Evolutionary conservation across 345 rosid species (phyloP).

Genomic region (Salix caprea): DNA sequence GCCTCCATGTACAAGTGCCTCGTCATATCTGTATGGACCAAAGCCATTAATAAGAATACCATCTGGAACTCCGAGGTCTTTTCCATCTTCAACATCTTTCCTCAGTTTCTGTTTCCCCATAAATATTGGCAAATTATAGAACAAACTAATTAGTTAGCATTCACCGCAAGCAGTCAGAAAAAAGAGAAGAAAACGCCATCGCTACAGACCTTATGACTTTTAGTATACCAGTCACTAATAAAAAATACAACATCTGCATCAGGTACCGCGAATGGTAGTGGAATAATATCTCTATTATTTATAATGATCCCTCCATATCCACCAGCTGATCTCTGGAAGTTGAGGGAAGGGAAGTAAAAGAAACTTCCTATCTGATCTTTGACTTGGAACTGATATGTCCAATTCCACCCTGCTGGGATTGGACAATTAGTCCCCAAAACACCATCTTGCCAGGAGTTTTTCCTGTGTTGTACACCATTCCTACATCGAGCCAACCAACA

Average conservation of each 20-base stretch:
- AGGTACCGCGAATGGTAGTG: constrained; percentile 24
- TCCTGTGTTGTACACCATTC: constrained; percentile 31
- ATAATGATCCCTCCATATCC: constrained; percentile 33
- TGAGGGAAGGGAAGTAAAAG: constrained; percentile 31
- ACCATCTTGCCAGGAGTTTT: constrained; percentile 36
- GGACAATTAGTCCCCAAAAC: constrained; percentile 37
- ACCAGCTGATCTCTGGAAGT: constrained; percentile 33
- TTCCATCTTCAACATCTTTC: constrained; percentile 57
- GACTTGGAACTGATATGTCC: constrained; percentile 34
- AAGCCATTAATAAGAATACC: constrained; percentile 76
- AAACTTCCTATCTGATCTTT: constrained; percentile 38
- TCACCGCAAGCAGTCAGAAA: constrained; percentile 10
- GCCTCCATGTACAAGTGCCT: constrained; percentile 43
- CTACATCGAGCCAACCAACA: constrained; percentile 12
- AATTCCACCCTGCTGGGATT: constrained; percentile 34
- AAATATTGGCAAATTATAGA: constrained; percentile 4
- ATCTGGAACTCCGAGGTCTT: constrained; percentile 63
- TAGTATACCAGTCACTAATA: constrained; percentile 32
- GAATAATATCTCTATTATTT: constrained; percentile 30
- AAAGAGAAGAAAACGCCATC: neutral
- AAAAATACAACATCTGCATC: constrained; percentile 26
- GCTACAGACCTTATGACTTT: constrained; percentile 67
- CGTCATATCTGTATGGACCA: constrained; percentile 71
- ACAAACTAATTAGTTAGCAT: neutral
- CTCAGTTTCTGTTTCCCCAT: constrained; percentile 56